These are phyloP conservation scores for Backusella liffmaniae DNA, from an alignment of 192 early-diverging fungal genomes.

Conservation along the genomic window DNA sequence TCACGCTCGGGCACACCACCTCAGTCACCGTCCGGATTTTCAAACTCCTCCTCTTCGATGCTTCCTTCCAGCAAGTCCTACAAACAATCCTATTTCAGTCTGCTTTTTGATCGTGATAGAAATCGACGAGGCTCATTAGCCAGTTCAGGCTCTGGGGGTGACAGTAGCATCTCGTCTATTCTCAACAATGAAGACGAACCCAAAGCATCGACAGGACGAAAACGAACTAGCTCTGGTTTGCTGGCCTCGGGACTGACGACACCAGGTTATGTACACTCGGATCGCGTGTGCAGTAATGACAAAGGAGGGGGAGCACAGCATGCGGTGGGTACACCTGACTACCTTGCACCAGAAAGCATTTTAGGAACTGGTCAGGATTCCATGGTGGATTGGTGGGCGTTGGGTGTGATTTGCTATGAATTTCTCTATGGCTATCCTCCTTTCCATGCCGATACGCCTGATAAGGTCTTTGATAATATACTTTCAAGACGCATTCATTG, in stretches of 20 bases:
- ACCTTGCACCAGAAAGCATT: conserved; percentile 85
- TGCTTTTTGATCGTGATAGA: conserved; percentile 37
- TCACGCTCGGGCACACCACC: conserved; percentile 34
- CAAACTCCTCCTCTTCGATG: conserved; percentile 12
- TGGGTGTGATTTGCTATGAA: conserved; percentile 87
- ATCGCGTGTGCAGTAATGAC: not conserved
- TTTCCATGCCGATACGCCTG: conserved; percentile 75
- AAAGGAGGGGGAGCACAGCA: not conserved
- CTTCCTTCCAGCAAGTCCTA: conserved; percentile 14
- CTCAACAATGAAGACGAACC: not conserved
- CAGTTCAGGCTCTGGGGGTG: conserved; percentile 40
- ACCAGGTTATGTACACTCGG: conserved; percentile 9
- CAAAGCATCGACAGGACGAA: not conserved
- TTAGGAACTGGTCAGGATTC: conserved; percentile 79
- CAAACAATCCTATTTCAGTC: conserved; percentile 36
- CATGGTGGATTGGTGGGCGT: conserved; percentile 91
- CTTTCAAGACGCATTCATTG: conserved; percentile 72
- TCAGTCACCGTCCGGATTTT: conserved; percentile 21
- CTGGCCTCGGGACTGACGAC: conserved; percentile 3
- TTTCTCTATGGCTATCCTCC: conserved; percentile 83
- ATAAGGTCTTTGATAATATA: conserved; percentile 85
- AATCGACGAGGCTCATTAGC: conserved; percentile 48
- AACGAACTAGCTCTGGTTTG: conserved; percentile 11
- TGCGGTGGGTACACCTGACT: conserved; percentile 84
- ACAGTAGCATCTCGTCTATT: not conserved